Conservation (phyloP, 2,329 filamentous ascomycete species). For the Mycocentrospora acerina region DNA sequence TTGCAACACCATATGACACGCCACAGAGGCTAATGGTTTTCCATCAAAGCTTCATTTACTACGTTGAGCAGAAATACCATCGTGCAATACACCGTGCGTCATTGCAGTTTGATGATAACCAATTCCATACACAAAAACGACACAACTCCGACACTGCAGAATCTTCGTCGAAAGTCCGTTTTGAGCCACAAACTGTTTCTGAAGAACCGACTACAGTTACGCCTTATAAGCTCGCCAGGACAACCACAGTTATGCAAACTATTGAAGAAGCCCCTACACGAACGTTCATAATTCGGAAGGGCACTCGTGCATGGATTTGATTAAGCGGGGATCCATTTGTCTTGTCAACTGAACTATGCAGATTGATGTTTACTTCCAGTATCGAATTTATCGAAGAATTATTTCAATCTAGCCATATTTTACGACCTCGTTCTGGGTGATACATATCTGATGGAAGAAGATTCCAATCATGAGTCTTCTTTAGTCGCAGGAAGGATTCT, state of each 20-base stretch:
- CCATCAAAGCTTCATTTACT: constrained; percentile 12
- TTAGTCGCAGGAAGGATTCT: constrained; percentile 3
- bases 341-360: no score
- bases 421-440: constrained; percentile 3
- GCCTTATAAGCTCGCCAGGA: constrained; percentile 8
- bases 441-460: constrained; percentile 2
- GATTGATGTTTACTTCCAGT: no score
- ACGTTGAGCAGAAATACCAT: constrained; percentile 13
- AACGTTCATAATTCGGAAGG: constrained; percentile 7
- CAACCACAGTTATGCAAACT: constrained; percentile 5
- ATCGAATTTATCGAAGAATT: no score
- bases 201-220: constrained; percentile 7
- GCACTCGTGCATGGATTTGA: constrained; percentile 6
- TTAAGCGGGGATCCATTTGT: no score
- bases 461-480: constrained; percentile 5
- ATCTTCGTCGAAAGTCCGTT: constrained; percentile 1
- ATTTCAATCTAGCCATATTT: constrained; percentile 18
- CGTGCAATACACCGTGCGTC: constrained; percentile 10
- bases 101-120: constrained; percentile 4
- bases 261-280: constrained; percentile 8
- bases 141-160: background rate
- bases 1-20: constrained; percentile 1
- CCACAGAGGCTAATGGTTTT: constrained; percentile 8
- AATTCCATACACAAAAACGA: background rate
- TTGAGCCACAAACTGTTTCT: constrained; percentile 7